phyloP scores from a whole-genome alignment of 2,329 filamentous ascomycete genomes.

The Pezicula neosporulosa region DNA sequence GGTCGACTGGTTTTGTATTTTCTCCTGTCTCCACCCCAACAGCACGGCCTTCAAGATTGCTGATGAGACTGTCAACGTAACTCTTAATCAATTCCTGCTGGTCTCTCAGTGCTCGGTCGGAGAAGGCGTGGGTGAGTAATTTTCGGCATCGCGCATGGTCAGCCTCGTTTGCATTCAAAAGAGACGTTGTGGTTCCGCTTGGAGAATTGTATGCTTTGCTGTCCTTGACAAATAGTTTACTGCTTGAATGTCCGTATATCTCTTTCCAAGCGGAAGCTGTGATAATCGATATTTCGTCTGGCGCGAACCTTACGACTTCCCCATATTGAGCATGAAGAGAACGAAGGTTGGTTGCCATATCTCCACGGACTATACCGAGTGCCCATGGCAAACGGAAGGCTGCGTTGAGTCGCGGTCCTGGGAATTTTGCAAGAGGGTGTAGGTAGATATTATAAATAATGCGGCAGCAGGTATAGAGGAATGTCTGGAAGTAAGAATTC shows the following conservation, averaged over 20 bases:
- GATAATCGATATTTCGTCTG: not conserved
- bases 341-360: not conserved
- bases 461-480: not conserved
- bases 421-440: constrained; percentile 6
- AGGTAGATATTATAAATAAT: constrained; percentile 4
- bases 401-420: constrained; percentile 12
- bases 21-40: not conserved
- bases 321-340: not conserved
- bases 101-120: constrained; percentile 21
- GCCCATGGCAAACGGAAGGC: constrained; percentile 58
- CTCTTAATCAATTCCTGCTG: constrained; percentile 23
- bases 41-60: not conserved
- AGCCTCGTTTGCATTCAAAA: constrained; percentile 1
- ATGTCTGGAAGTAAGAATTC: not conserved
- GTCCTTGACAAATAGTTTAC: constrained; percentile 16
- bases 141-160: constrained; percentile 21
- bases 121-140: constrained; percentile 24
- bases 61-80: constrained; percentile 1
- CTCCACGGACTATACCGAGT: constrained; percentile 44
- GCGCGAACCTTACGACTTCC: not conserved
- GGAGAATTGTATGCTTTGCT: constrained; percentile 1
- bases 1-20: not conserved
- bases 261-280: not conserved
- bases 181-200: constrained; percentile 11
- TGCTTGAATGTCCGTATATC: constrained; percentile 1